phyloP scores from a whole-genome alignment of 495 filamentous ascomycete species.

The Zalerion maritima region DNA sequence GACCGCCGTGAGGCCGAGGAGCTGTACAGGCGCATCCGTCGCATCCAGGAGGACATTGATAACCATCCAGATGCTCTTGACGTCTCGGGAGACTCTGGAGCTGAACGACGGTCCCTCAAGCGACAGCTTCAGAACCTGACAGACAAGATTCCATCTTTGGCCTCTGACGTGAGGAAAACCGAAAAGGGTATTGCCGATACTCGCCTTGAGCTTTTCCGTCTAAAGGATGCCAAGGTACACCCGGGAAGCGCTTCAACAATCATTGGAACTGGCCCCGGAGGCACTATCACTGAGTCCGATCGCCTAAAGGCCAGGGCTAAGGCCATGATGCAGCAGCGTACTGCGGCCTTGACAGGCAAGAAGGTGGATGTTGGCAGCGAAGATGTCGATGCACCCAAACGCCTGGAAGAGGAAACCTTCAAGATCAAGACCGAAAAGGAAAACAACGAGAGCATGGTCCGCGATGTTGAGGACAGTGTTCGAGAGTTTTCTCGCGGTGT shows the following conservation, averaged over 20 bases:
- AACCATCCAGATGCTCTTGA: conserved; percentile 68
- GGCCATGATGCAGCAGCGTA: conserved; percentile 95
- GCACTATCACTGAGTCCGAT: conserved; percentile 82
- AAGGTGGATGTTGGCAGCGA: conserved; percentile 48
- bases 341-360: conserved; percentile 79
- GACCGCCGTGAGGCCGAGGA: conserved; percentile 90
- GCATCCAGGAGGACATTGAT: conserved; percentile 96
- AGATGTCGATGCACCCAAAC: conserved; percentile 63
- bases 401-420: conserved; percentile 74
- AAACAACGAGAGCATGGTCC: conserved; percentile 89
- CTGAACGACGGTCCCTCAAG: conserved; percentile 70
- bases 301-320: conserved; percentile 87
- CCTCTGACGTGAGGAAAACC: conserved; percentile 76
- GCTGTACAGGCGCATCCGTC: conserved; percentile 78
- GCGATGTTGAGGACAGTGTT: conserved; percentile 92
- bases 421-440: conserved; percentile 71
- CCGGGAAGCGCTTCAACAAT: conserved; percentile 71
- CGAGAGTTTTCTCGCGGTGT: conserved; percentile 73
- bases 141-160: conserved; percentile 81
- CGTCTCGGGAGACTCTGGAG: conserved; percentile 62
- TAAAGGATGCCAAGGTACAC: conserved; percentile 85
- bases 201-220: conserved; percentile 81
- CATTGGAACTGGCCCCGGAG: conserved; percentile 87
- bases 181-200: conserved; percentile 90
- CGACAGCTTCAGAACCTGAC: conserved; percentile 78